phyloP scores from a whole-genome alignment of 306 rosid genomes.

The Pterocarpus santalinus region DNA sequence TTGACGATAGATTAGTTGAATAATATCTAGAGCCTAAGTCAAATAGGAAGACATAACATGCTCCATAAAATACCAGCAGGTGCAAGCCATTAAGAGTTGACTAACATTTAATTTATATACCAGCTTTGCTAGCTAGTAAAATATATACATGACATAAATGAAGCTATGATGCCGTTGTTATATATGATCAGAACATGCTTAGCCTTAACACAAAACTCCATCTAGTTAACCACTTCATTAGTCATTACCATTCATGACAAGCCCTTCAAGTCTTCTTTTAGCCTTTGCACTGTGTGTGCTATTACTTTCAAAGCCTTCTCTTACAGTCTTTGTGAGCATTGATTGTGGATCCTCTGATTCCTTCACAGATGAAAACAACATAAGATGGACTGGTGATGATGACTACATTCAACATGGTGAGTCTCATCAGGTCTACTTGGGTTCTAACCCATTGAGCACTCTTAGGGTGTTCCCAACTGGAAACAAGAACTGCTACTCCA shows the following conservation, averaged over 20 bases:
- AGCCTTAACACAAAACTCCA: constrained; percentile 33
- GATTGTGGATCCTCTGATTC: constrained; percentile 56
- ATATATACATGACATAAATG: constrained; percentile 15
- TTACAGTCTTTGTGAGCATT: constrained; percentile 55
- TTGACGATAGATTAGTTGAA: neutral
- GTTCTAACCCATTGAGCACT: constrained; percentile 43
- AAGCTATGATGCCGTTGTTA: constrained; percentile 19
- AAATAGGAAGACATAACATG: neutral
- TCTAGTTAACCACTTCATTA: constrained; percentile 9
- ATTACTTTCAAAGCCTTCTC: constrained; percentile 33
- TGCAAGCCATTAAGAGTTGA: constrained; percentile 21
- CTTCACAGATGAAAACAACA: constrained; percentile 42
- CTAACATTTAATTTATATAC: neutral
- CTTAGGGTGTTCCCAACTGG: constrained; percentile 55
- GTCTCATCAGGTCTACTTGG: constrained; percentile 29
- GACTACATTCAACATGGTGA: constrained; percentile 44
- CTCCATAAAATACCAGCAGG: neutral
- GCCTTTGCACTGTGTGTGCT: constrained; percentile 37
- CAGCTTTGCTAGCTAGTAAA: constrained; percentile 33
- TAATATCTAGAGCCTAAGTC: constrained; percentile 16
- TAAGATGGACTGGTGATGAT: constrained; percentile 56
- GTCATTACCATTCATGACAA: constrained; percentile 44
- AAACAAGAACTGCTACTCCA: constrained; percentile 56
- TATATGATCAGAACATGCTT: constrained; percentile 36
- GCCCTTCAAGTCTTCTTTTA: constrained; percentile 22